These are phyloP conservation scores for Chaetomidium leptoderma DNA, from an alignment of 495 filamentous ascomycete species.

Conservation along the genomic window DNA sequence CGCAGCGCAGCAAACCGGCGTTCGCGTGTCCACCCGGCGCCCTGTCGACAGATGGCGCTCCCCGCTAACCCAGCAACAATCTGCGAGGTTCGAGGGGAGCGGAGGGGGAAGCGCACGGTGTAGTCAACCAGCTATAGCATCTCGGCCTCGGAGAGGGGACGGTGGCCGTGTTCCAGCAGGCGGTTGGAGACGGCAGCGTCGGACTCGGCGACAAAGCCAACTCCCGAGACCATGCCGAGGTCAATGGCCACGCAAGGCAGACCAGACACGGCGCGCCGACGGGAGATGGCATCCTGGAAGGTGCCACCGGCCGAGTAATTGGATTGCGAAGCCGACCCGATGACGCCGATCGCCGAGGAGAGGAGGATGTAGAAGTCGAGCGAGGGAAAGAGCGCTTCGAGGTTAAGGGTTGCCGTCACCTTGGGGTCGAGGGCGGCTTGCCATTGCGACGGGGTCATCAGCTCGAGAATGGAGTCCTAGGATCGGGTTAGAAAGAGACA, in stretches of 20 bases:
- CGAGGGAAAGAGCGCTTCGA: conserved; percentile 38
- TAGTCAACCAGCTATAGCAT: no score
- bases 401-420: conserved; percentile 49
- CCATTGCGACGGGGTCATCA: conserved; percentile 44
- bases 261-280: conserved; percentile 21
- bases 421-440: conserved; percentile 41
- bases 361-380: conserved; percentile 56
- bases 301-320: conserved; percentile 50
- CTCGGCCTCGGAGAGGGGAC: conserved; percentile 21
- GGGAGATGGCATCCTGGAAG: conserved; percentile 31
- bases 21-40: no score
- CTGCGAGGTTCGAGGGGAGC: no score
- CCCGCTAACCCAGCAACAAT: no score
- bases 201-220: conserved; percentile 33
- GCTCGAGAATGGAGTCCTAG: conserved; percentile 43
- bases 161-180: conserved; percentile 25
- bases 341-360: conserved; percentile 44
- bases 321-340: conserved; percentile 40
- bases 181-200: conserved; percentile 20
- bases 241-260: conserved; percentile 44
- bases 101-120: no score
- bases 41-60: no score
- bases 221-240: conserved; percentile 41
- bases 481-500: neutral
- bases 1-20: no score